phyloP scores from a whole-genome alignment of 352 stramenopile genomes.

The Saprolegnia parasitica region DNA sequence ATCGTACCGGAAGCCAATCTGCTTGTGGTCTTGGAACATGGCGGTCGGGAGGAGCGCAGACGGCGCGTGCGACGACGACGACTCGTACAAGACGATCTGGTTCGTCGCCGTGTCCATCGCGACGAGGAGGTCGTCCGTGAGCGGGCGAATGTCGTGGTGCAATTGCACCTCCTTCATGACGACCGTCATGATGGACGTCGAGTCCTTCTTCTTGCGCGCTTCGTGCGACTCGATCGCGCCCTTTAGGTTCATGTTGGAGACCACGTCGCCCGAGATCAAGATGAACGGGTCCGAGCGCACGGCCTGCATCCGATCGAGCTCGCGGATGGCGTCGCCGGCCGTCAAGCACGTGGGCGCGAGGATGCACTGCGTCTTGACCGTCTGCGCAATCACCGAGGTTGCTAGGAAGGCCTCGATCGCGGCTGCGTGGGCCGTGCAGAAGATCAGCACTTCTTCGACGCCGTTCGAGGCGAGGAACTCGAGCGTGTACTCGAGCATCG shows the following conservation, averaged over 20 bases:
- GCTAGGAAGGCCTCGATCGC: constrained; percentile 83
- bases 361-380: constrained; percentile 62
- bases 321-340: constrained; percentile 92
- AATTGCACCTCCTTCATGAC: constrained; percentile 88
- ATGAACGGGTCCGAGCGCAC: constrained; percentile 97
- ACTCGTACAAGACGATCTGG: constrained; percentile 83
- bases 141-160: constrained; percentile 52
- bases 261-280: constrained; percentile 93
- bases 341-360: constrained; percentile 82
- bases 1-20: constrained; percentile 89
- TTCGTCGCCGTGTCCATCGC: constrained; percentile 66
- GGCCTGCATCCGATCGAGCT: constrained; percentile 92
- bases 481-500: constrained; percentile 96
- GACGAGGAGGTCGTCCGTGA: constrained; percentile 77
- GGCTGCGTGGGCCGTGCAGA: constrained; percentile 87
- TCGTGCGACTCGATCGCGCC: constrained; percentile 68
- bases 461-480: constrained; percentile 93
- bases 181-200: constrained; percentile 93
- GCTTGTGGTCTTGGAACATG: constrained; percentile 79
- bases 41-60: constrained; percentile 55
- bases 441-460: constrained; percentile 94
- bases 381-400: constrained; percentile 47
- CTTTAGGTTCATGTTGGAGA: constrained; percentile 94
- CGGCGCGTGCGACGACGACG: constrained; percentile 37
- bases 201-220: constrained; percentile 84